These are phyloP conservation scores for Linnemannia elongata DNA, from an alignment of 192 early-diverging fungal species.

Conservation along the genomic window DNA sequence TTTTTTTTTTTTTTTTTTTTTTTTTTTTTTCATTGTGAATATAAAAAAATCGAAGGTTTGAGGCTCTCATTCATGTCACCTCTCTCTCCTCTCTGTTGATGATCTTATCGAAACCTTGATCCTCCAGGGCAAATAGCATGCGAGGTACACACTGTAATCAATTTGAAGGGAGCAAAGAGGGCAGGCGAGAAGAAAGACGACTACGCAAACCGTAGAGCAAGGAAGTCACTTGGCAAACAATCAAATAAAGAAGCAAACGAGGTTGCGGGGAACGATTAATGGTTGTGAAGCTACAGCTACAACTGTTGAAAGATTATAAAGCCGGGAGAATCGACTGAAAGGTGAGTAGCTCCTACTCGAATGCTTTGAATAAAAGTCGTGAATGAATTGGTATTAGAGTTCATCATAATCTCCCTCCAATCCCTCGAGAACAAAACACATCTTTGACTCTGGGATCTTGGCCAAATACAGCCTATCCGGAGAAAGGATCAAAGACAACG, in stretches of 20 bases:
- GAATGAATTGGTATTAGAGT: not conserved
- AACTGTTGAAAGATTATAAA: too few species aligned
- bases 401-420: slow-evolving; percentile 3
- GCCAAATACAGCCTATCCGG: not conserved
- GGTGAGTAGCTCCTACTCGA: too few species aligned
- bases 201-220: too few species aligned
- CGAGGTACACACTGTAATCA: too few species aligned
- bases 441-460: not conserved
- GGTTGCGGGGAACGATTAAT: too few species aligned
- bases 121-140: not conserved
- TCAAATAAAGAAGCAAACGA: too few species aligned
- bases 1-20: not conserved
- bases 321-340: too few species aligned
- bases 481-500: not conserved
- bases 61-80: slow-evolving; percentile 9
- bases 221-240: too few species aligned
- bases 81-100: slow-evolving; percentile 1
- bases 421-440: not conserved
- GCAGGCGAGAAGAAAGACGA: too few species aligned
- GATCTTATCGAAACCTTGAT: slow-evolving; percentile 59
- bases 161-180: too few species aligned
- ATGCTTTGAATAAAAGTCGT: not conserved
- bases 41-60: slow-evolving; percentile 2
- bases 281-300: too few species aligned
- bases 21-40: too few species aligned